phyloP scores from a whole-genome alignment of 2,329 filamentous ascomycete species.

The Paraphaeosphaeria minitans region DNA sequence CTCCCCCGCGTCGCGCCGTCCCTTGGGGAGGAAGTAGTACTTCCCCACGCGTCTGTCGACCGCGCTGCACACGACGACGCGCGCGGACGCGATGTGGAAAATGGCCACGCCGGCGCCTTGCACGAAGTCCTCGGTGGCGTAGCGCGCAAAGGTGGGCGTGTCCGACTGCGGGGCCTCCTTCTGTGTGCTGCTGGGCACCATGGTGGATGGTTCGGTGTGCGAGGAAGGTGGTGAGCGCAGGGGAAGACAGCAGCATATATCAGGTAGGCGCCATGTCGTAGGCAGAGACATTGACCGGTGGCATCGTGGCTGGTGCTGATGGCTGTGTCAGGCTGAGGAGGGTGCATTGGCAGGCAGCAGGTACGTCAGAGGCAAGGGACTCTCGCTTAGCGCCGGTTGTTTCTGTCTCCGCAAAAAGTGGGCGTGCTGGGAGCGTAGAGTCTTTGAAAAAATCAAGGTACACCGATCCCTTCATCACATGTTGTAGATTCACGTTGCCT shows the following conservation, averaged over 20 bases:
- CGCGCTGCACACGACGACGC: conserved; percentile 57
- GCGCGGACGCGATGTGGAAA: conserved; percentile 53
- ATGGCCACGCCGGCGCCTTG: conserved; percentile 53
- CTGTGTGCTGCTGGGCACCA: conserved; percentile 1
- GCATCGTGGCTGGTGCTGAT: conserved; percentile 1
- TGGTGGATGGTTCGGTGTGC: background rate
- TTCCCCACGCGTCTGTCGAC: conserved; percentile 34
- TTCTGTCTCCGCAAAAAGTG: background rate
- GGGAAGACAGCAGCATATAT: conserved; percentile 7
- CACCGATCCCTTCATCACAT: background rate
- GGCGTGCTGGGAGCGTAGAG: background rate
- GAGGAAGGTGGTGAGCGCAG: background rate
- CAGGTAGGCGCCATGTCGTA: conserved; percentile 4
- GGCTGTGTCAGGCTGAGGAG: background rate
- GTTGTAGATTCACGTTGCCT: background rate
- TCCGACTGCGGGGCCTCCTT: conserved; percentile 12
- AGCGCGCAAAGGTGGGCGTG: conserved; percentile 31
- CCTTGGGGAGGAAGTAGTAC: conserved; percentile 58
- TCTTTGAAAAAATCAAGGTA: background rate
- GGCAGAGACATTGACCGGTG: background rate
- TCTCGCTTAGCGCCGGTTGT: background rate
- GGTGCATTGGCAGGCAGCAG: background rate
- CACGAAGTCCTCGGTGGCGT: conserved; percentile 34
- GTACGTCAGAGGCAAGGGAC: background rate
- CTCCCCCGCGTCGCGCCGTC: conserved; percentile 54